phyloP scores from a whole-genome alignment of 2,329 filamentous ascomycete species.

The Plenodomus lindquistii region DNA sequence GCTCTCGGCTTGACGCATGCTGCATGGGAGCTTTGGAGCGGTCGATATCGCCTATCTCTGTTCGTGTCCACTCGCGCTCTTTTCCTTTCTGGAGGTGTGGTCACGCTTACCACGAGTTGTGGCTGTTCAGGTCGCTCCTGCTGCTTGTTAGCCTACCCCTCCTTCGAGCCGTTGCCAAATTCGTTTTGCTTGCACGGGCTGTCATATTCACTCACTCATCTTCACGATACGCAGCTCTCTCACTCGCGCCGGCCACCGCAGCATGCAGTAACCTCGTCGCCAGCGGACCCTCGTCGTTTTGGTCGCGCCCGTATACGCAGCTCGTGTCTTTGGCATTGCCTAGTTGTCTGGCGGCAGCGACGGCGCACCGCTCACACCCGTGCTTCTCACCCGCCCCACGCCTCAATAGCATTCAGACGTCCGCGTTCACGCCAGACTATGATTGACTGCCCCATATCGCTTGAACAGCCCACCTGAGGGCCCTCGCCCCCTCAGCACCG shows the following conservation, averaged over 20 bases:
- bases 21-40: neutral
- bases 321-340: neutral
- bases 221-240: too few relatives aligned
- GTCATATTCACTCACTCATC: too few relatives aligned
- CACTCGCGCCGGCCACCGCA: too few relatives aligned
- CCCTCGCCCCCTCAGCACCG: neutral
- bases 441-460: neutral
- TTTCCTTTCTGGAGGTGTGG: neutral
- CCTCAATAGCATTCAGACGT: neutral
- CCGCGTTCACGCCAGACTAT: constrained; percentile 6
- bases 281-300: too few relatives aligned
- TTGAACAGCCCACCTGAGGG: neutral
- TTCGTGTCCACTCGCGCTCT: too few relatives aligned
- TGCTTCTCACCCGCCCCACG: neutral
- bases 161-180: too few relatives aligned
- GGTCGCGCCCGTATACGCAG: neutral
- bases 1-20: constrained; percentile 8
- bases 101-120: neutral
- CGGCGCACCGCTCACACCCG: neutral
- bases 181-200: too few relatives aligned
- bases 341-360: constrained; percentile 4
- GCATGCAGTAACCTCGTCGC: too few relatives aligned
- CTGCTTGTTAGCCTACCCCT: too few relatives aligned
- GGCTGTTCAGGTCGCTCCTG: neutral
- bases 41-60: neutral